These are phyloP conservation scores for Entomortierella lignicola DNA, from an alignment of 192 early-diverging fungal genomes.

Conservation along the genomic window DNA sequence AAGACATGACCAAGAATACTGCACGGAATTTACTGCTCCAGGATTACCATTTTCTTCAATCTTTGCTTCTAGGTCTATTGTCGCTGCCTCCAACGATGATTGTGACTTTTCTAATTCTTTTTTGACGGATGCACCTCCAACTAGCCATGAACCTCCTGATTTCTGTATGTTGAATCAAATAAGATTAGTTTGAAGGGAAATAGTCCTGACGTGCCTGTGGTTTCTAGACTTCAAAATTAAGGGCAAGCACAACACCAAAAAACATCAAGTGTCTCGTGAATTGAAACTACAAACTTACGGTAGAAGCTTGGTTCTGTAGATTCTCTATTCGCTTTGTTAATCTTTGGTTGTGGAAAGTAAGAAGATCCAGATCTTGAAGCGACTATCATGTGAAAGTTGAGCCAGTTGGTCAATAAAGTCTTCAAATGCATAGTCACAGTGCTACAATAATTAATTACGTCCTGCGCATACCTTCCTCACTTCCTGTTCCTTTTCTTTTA, in stretches of 20 bases:
- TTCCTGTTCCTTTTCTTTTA: conserved; percentile 70
- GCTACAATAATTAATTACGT: no score
- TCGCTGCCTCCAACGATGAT: conserved; percentile 58
- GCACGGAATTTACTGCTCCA: no score
- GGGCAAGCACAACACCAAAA: background rate
- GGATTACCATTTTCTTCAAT: conserved; percentile 69
- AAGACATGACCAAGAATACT: no score
- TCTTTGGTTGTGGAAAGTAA: conserved; percentile 69
- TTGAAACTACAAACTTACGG: conserved; percentile 42
- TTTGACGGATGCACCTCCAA: conserved; percentile 59
- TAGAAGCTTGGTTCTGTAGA: conserved; percentile 57
- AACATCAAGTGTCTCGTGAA: no score
- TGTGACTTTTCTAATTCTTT: conserved; percentile 69
- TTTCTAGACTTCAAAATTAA: background rate
- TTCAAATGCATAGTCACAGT: no score
- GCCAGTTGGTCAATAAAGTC: no score
- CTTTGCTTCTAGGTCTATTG: conserved; percentile 61
- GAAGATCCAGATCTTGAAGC: conserved; percentile 65
- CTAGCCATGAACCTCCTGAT: conserved; percentile 52
- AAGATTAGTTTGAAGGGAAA: background rate
- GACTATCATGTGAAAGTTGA: no score
- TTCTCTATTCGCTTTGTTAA: conserved; percentile 68
- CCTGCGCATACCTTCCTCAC: conserved; percentile 57
- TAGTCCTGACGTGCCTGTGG: no score
- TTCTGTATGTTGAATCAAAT: conserved; percentile 18